Base-by-base conservation (phyloP, 2,329 filamentous ascomycete species). In the Trichocomaceae sp. region DNA sequence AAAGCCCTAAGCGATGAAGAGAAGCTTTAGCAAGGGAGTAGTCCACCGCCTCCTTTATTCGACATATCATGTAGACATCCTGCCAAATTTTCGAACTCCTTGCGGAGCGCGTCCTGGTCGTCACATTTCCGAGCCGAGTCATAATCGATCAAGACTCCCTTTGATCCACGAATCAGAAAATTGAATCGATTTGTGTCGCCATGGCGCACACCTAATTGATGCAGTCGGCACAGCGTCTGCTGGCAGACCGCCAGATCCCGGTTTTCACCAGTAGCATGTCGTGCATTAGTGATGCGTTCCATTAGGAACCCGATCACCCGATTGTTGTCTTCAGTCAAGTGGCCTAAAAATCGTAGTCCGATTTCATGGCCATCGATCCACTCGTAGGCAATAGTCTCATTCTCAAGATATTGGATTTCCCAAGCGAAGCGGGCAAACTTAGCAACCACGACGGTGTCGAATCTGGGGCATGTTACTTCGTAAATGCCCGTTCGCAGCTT, bases 291-390 rank as follows among this genome's bases (percentile, higher is more conserved):
- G 7, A 68, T 60, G 5, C 57, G 55, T 58, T 72, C 69, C 51
- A 73, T 61, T 9, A 75, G 44, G 55, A 77, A 72, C 6, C 72
- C 71, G 48, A 75, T 73, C 13, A 72, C 66, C 35, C 72, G 61
- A 1, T 65, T 69, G 2, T 65, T 69, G 2, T 65, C 58, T 59
- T 76, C 73, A 2, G 59, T 67, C 33, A 76, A 56, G 47, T 75
- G 69, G 2, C 66, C 73, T 4, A 75, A 62, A 52, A 76, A 73
- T 33, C 56, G 52, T 2, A 73, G 73, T 9, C 65, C 69, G 22
- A 75, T 71, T 15, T 57, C 55, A 31, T 63, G 58, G 42, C 63
- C 66, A 3, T 66, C 53, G 19, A 50, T 69, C 65, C 67, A 68
- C 48, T 69, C 53, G 56, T 76, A 75, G 3, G 66, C 69, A 5